A percentile compares a stretch with the other conserved stretches of the same genome.
These are phyloP conservation scores for Mycena pura DNA, from an alignment of 768 basidiomycete genomes.

Conservation along the genomic window DNA sequence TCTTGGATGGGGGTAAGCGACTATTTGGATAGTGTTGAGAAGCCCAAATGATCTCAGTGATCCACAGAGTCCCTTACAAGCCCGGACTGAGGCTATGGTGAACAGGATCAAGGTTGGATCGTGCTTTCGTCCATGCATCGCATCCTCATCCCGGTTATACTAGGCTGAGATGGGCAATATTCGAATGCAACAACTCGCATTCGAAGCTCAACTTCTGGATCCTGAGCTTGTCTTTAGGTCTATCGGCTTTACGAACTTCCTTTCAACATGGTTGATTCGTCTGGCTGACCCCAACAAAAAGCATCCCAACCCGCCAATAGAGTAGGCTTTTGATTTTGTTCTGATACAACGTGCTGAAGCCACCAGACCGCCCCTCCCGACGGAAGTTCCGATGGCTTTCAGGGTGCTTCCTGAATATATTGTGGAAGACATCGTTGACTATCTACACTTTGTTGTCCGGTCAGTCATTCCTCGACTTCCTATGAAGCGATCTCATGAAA, in stretches of 20 bases:
- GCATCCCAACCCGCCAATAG: conserved; percentile 73
- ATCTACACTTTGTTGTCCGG: conserved; percentile 84
- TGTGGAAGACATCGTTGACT: conserved; percentile 92
- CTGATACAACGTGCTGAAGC: not conserved
- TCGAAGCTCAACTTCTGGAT: conserved; percentile 85
- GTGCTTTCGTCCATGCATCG: not conserved
- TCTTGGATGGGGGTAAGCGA: conserved; percentile 82
- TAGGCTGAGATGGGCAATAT: conserved; percentile 76
- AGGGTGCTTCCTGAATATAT: conserved; percentile 92
- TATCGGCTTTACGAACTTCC: conserved; percentile 85
- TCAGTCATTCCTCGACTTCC: conserved; percentile 40
- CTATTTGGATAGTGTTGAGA: not conserved
- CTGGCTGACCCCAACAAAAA: conserved; percentile 81
- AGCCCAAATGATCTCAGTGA: not conserved
- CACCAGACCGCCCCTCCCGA: conserved; percentile 81
- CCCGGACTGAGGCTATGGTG: conserved; percentile 79
- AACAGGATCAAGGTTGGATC: conserved; percentile 73
- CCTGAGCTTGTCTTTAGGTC: conserved; percentile 82
- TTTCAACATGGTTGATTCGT: conserved; percentile 93
- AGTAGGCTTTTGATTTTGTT: conserved; percentile 54
- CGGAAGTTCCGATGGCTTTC: conserved; percentile 86
- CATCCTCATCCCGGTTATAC: not conserved
- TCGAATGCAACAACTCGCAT: conserved; percentile 77
- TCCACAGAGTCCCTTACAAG: conserved; percentile 70
- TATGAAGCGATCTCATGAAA: not conserved